Evolutionary conservation across 805 yeast genomes (phyloP).

Genomic region (Kodamaea lidongshanica): DNA sequence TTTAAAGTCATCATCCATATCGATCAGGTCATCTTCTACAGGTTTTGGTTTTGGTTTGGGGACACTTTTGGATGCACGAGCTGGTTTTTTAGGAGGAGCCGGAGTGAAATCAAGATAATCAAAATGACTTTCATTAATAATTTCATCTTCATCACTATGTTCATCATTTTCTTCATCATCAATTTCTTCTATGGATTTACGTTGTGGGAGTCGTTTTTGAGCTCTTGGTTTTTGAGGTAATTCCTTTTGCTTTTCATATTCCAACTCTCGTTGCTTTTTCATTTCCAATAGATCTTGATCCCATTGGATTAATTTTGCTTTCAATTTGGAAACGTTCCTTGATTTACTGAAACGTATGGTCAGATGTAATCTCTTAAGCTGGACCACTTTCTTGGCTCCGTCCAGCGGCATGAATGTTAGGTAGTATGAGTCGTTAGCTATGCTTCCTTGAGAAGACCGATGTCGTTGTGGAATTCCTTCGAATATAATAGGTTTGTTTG

Average conservation of each 20-base stretch:
- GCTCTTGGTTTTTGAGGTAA: constrained; percentile 2
- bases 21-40: constrained; percentile 11
- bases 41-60: constrained; percentile 6
- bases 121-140: constrained; percentile 34
- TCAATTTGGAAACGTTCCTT: constrained; percentile 28
- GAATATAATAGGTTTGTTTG: constrained; percentile 25
- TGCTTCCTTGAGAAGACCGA: constrained; percentile 8
- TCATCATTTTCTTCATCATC: constrained; percentile 8
- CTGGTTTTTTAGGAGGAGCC: constrained; percentile 1
- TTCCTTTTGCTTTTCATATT: constrained; percentile 1
- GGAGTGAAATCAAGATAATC: constrained; percentile 24
- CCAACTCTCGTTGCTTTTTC: background rate
- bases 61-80: constrained; percentile 4
- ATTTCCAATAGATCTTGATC: no score
- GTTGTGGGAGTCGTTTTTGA: constrained; percentile 2
- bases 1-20: constrained; percentile 35
- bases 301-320: constrained; percentile 20
- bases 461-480: constrained; percentile 34
- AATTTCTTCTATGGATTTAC: background rate
- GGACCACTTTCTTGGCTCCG: constrained; percentile 10
- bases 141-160: constrained; percentile 11
- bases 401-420: constrained; percentile 18
- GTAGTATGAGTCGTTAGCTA: constrained; percentile 23
- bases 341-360: constrained; percentile 34
- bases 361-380: constrained; percentile 22